These are phyloP conservation scores for Seiridium cupressi DNA, from an alignment of 2,329 filamentous ascomycete genomes.

Conservation along the genomic window DNA sequence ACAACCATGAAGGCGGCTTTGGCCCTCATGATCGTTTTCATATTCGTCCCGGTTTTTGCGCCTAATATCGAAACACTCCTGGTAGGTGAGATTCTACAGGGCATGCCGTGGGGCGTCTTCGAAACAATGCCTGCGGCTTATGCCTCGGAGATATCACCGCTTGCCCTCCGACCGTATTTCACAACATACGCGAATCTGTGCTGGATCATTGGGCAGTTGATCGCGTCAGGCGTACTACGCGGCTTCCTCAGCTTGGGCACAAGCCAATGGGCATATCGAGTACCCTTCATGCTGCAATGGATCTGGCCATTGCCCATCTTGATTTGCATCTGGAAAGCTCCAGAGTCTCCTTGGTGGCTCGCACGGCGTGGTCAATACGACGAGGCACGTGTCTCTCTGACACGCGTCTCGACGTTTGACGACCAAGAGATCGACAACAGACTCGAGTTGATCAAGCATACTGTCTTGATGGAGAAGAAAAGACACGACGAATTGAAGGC, in stretches of 20 bases:
- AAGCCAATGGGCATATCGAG: neutral
- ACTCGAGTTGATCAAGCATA: slow-evolving; percentile 17
- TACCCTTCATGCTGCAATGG: neutral
- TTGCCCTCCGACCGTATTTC: slow-evolving; percentile 23
- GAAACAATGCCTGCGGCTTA: slow-evolving; percentile 23
- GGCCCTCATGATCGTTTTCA: slow-evolving; percentile 28
- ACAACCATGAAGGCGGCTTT: slow-evolving; percentile 34
- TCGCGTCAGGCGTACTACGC: slow-evolving; percentile 30
- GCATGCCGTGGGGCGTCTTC: slow-evolving; percentile 29
- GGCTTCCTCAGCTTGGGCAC: slow-evolving; percentile 21
- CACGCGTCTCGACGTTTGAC: neutral
- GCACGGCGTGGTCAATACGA: neutral
- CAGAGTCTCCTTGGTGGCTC: neutral
- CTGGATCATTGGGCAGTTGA: slow-evolving; percentile 37
- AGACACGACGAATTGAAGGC: slow-evolving; percentile 24
- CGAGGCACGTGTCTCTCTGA: neutral
- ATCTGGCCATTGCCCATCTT: neutral
- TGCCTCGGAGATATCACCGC: slow-evolving; percentile 24
- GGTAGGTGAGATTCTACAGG: slow-evolving; percentile 31
- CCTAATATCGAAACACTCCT: slow-evolving; percentile 25
- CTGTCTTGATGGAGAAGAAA: slow-evolving; percentile 36
- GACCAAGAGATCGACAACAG: neutral
- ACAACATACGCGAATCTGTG: slow-evolving; percentile 28
- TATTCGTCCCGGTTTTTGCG: slow-evolving; percentile 37
- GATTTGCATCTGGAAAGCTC: neutral